phyloP scores from a whole-genome alignment of 2,329 filamentous ascomycete species.

The Arthroderma sp. region DNA sequence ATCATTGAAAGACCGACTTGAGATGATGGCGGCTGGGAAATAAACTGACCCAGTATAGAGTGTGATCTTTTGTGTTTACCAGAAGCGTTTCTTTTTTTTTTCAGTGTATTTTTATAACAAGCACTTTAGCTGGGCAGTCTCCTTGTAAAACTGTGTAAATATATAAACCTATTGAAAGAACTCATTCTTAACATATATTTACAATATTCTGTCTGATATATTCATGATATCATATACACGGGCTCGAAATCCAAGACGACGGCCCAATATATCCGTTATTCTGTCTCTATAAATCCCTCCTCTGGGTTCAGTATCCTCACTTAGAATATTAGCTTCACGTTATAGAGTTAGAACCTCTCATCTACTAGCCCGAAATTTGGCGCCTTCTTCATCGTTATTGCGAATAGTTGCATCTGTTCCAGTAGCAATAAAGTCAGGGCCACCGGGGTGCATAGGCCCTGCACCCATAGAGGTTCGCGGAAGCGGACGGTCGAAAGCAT shows the following conservation, averaged over 20 bases:
- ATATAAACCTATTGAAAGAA: background rate
- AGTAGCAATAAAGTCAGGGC: background rate
- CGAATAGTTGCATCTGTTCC: background rate
- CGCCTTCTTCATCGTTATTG: constrained; percentile 9
- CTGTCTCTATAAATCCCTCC: background rate
- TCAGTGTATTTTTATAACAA: background rate
- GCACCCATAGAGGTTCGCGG: constrained; percentile 7
- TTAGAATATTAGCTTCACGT: background rate
- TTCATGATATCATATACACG: background rate
- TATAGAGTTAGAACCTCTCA: background rate
- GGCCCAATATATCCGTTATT: too few relatives aligned
- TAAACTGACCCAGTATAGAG: background rate
- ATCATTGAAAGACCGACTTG: constrained; percentile 26
- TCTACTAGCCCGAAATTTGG: background rate
- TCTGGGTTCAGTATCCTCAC: too few relatives aligned
- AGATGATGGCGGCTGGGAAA: constrained; percentile 21
- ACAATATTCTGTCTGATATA: background rate
- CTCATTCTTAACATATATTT: background rate
- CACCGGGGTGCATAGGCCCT: background rate
- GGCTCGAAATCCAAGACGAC: background rate
- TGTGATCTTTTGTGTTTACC: background rate
- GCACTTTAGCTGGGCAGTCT: background rate
- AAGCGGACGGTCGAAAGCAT: constrained; percentile 50
- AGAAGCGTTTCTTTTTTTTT: background rate
- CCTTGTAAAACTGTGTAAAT: background rate